phyloP scores from a whole-genome alignment of 2,329 filamentous ascomycete species.

The Aspergillus sojae region DNA sequence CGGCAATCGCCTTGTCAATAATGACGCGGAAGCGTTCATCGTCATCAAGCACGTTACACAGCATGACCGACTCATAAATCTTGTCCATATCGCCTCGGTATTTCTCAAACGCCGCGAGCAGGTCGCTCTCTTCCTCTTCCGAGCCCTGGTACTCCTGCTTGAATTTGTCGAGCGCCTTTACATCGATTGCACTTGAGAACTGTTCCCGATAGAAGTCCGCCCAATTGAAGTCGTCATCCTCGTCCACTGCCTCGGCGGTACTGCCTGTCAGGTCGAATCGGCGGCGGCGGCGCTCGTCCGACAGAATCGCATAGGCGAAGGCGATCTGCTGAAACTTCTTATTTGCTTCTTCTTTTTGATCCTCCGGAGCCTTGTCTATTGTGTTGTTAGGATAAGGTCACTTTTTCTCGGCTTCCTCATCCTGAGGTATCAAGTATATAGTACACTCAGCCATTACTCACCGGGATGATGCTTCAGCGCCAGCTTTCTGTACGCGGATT shows the following conservation, averaged over 20 bases:
- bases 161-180: slow-evolving; percentile 74
- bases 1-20: slow-evolving; percentile 77
- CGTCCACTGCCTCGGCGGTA: slow-evolving; percentile 75
- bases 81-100: slow-evolving; percentile 73
- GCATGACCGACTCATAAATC: slow-evolving; percentile 82
- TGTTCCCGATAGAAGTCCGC: slow-evolving; percentile 84
- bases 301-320: slow-evolving; percentile 92
- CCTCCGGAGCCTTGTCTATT: slow-evolving; percentile 73
- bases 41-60: slow-evolving; percentile 80
- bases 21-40: slow-evolving; percentile 81
- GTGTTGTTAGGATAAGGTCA: background rate
- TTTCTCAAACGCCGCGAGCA: slow-evolving; percentile 75
- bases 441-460: slow-evolving; percentile 41
- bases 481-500: slow-evolving; percentile 86
- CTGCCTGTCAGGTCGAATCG: slow-evolving; percentile 90
- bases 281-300: slow-evolving; percentile 74
- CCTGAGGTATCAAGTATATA: background rate
- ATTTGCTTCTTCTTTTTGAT: slow-evolving; percentile 73
- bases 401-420: background rate
- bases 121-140: slow-evolving; percentile 78
- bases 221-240: slow-evolving; percentile 84
- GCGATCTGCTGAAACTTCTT: slow-evolving; percentile 85
- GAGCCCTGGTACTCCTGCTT: slow-evolving; percentile 79
- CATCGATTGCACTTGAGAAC: slow-evolving; percentile 74
- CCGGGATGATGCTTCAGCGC: slow-evolving; percentile 86